These are phyloP conservation scores for Torulaspora franciscae DNA, from an alignment of 805 yeast species.

Conservation along the genomic window DNA sequence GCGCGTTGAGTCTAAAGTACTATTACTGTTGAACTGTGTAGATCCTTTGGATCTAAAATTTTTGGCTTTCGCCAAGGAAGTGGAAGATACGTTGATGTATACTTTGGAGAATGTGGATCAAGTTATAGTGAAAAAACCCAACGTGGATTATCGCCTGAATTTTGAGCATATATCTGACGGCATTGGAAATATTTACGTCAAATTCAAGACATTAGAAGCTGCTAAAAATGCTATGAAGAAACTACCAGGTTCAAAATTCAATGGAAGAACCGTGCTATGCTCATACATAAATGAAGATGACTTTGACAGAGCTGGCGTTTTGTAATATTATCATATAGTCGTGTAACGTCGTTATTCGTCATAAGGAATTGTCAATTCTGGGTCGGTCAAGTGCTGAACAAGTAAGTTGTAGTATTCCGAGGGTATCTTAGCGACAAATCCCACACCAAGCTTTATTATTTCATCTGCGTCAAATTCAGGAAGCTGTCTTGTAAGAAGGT, in stretches of 20 bases:
- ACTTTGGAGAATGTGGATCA: slow-evolving; percentile 42
- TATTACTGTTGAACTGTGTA: slow-evolving; percentile 63
- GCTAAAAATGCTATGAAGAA: slow-evolving; percentile 53
- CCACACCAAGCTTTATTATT: slow-evolving; percentile 70
- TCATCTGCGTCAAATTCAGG: slow-evolving; percentile 69
- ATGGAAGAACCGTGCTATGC: slow-evolving; percentile 64
- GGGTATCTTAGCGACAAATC: slow-evolving; percentile 74
- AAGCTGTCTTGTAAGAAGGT: slow-evolving; percentile 56
- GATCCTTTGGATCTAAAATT: slow-evolving; percentile 59
- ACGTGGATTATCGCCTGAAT: slow-evolving; percentile 41
- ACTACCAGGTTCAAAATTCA: slow-evolving; percentile 61
- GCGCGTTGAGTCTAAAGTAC: slow-evolving; percentile 40
- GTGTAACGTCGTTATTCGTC: slow-evolving; percentile 6
- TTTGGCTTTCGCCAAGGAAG: slow-evolving; percentile 43
- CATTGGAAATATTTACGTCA: slow-evolving; percentile 67
- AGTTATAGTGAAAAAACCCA: slow-evolving; percentile 58
- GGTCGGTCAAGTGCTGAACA: slow-evolving; percentile 31
- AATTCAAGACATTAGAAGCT: slow-evolving; percentile 48
- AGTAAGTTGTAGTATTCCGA: slow-evolving; percentile 46
- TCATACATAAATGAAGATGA: slow-evolving; percentile 58
- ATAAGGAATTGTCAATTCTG: slow-evolving; percentile 16
- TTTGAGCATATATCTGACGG: slow-evolving; percentile 47
- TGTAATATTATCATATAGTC: slow-evolving; percentile 6
- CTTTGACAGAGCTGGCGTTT: slow-evolving; percentile 41
- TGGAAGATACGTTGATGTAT: slow-evolving; percentile 46